Conservation (phyloP, 2,329 filamentous ascomycete genomes). For the Metarhizium anisopliae region DNA sequence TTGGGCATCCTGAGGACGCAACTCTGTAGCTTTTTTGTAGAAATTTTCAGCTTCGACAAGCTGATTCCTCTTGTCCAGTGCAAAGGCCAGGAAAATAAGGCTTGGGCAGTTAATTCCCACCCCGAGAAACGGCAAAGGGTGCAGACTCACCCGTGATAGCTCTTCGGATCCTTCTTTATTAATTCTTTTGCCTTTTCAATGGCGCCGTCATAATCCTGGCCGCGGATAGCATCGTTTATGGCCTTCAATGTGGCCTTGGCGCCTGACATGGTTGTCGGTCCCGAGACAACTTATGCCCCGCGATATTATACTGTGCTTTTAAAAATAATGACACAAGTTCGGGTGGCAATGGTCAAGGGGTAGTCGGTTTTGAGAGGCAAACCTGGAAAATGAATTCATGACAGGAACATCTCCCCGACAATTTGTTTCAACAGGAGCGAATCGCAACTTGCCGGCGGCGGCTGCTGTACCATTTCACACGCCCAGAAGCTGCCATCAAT, state of each 20-base stretch:
- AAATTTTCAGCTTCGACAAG: constrained; percentile 65
- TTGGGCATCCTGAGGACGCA: constrained; percentile 69
- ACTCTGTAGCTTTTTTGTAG: constrained; percentile 62
- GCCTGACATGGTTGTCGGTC: constrained; percentile 32
- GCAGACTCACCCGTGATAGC: constrained; percentile 64
- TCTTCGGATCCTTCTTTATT: constrained; percentile 63
- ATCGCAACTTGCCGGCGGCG: background rate
- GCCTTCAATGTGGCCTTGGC: constrained; percentile 72
- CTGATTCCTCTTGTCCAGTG: constrained; percentile 66
- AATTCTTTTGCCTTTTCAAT: constrained; percentile 59
- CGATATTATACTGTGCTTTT: background rate
- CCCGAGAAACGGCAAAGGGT: background rate
- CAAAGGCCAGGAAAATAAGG: constrained; percentile 80
- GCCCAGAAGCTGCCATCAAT: background rate
- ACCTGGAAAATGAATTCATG: background rate
- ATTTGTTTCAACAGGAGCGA: background rate
- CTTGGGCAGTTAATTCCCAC: constrained; percentile 28
- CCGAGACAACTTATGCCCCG: background rate
- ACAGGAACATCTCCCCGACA: background rate
- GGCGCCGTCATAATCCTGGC: constrained; percentile 70
- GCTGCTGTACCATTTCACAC: background rate
- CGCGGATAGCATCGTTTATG: constrained; percentile 68
- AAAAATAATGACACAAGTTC: background rate
- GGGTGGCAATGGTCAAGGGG: background rate
- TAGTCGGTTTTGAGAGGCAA: background rate